Percentiles rank a stretch among this genome's conserved stretches.
These are phyloP conservation scores for Candida bentonensis DNA, from an alignment of 805 yeast species.

Conservation along the genomic window DNA sequence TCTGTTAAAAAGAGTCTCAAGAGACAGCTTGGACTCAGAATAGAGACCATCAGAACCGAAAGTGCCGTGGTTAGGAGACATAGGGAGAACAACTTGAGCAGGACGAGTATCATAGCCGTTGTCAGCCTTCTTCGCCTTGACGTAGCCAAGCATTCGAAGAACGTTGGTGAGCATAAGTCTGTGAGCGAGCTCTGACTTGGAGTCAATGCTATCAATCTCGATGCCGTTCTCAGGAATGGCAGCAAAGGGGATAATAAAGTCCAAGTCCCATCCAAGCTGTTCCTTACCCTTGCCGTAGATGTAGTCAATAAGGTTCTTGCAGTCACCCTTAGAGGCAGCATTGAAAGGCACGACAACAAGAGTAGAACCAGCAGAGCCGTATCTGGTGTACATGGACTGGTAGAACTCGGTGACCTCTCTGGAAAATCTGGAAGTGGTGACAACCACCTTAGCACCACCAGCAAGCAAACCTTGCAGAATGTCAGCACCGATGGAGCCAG, in stretches of 20 bases:
- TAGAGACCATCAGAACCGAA: constrained; percentile 97
- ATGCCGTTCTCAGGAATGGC: constrained; percentile 99
- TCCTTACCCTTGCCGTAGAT: constrained; percentile 71
- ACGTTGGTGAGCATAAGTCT: constrained; percentile 96
- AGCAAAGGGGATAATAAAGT: constrained; percentile 92
- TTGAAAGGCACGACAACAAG: constrained; percentile 96
- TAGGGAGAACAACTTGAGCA: constrained; percentile 90
- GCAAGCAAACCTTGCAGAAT: constrained; percentile 84
- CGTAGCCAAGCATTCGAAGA: constrained; percentile 80
- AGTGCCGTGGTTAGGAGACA: constrained; percentile 98
- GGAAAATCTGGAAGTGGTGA: constrained; percentile 91
- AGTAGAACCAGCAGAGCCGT: constrained; percentile 85
- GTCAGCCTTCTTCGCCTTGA: constrained; percentile 68
- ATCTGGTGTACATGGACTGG: constrained; percentile 83
- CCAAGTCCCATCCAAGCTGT: constrained; percentile 97
- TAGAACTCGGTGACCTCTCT: constrained; percentile 90
- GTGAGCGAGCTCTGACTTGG: constrained; percentile 95
- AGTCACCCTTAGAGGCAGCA: constrained; percentile 94
- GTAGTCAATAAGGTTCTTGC: constrained; percentile 68
- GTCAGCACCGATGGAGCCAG: constrained; percentile 97
- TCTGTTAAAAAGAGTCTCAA: constrained; percentile 95
- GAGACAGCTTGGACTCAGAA: constrained; percentile 90
- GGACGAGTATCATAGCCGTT: constrained; percentile 86
- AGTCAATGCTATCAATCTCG: constrained; percentile 83
- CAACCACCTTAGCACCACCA: constrained; percentile 97